Conservation (phyloP, 805 yeast genomes). For the Cyberlindnera saturnus region DNA sequence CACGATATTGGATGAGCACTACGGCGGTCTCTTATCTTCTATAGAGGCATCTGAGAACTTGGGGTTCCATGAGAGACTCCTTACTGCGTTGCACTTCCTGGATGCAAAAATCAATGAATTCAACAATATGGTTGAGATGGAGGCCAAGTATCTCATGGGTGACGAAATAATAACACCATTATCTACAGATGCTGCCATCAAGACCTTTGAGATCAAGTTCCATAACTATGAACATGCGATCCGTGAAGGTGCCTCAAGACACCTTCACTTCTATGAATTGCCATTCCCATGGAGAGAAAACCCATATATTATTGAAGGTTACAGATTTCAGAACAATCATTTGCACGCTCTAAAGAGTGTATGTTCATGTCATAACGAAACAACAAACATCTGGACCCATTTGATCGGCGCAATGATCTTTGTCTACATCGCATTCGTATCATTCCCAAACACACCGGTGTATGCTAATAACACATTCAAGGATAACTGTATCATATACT, state of each 20-base stretch:
- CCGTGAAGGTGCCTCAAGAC: constrained; percentile 35
- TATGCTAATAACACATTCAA: constrained; percentile 34
- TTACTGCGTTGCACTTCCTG: constrained; percentile 31
- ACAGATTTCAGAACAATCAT: constrained; percentile 71
- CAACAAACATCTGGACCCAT: constrained; percentile 93
- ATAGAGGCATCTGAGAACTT: constrained; percentile 18
- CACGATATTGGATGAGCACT: constrained; percentile 21
- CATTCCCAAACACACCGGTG: constrained; percentile 56
- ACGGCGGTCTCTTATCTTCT: constrained; percentile 19
- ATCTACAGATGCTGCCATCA: constrained; percentile 17
- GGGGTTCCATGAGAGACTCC: constrained; percentile 26
- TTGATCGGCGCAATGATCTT: constrained; percentile 59
- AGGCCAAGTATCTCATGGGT: constrained; percentile 14
- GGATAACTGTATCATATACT: constrained; percentile 49
- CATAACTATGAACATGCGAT: constrained; percentile 44
- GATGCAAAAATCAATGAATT: constrained; percentile 36
- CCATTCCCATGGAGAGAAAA: constrained; percentile 95
- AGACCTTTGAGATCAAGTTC: constrained; percentile 28
- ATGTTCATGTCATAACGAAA: constrained; percentile 71
- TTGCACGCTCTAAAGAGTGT: constrained; percentile 53
- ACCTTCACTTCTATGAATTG: constrained; percentile 75
- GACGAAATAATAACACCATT: constrained; percentile 13
- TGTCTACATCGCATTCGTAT: constrained; percentile 47
- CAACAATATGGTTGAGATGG: constrained; percentile 27
- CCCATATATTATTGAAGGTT: constrained; percentile 76